A percentile compares a stretch with the other conserved stretches of the same genome.
Evolutionary conservation across 495 filamentous ascomycete genomes (phyloP).

Genomic region (Immersiella caudata): DNA sequence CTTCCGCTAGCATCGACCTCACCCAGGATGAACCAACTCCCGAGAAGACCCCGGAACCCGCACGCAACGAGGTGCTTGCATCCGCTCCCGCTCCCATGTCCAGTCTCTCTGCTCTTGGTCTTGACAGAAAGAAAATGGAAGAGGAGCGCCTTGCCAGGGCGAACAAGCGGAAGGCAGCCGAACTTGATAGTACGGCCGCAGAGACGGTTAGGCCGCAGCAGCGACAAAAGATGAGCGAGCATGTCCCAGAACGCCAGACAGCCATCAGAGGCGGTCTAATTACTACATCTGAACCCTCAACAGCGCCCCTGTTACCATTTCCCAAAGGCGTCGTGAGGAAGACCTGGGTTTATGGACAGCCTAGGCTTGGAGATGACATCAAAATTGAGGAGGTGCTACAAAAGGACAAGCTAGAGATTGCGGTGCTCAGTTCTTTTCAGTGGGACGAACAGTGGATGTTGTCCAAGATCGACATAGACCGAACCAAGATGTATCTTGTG

Average conservation of each 20-base stretch:
- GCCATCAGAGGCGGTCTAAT: not conserved
- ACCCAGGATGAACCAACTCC: slow-evolving; percentile 22
- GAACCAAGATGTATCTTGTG: slow-evolving; percentile 47
- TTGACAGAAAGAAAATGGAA: slow-evolving; percentile 85
- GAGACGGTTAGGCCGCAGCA: slow-evolving; percentile 27
- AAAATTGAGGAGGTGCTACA: slow-evolving; percentile 90
- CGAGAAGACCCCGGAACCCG: not conserved
- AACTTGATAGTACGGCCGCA: slow-evolving; percentile 21
- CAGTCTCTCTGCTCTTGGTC: slow-evolving; percentile 37
- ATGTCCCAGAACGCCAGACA: not conserved
- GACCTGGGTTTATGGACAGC: slow-evolving; percentile 67
- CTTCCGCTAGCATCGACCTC: slow-evolving; percentile 21
- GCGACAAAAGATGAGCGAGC: slow-evolving; percentile 28
- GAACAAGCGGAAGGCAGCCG: slow-evolving; percentile 60
- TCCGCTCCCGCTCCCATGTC: not conserved
- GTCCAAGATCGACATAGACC: slow-evolving; percentile 43
- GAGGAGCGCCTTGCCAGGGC: slow-evolving; percentile 74
- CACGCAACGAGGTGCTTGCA: slow-evolving; percentile 8
- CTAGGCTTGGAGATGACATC: slow-evolving; percentile 68
- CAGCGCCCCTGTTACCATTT: slow-evolving; percentile 53
- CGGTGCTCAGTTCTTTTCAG: slow-evolving; percentile 83
- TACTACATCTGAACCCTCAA: not conserved
- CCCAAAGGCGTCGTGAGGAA: slow-evolving; percentile 77
- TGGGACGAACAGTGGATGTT: slow-evolving; percentile 67
- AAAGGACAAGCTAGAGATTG: slow-evolving; percentile 66